phyloP scores from a whole-genome alignment of 345 rosid species.

The Gossypium ekmanianum region DNA sequence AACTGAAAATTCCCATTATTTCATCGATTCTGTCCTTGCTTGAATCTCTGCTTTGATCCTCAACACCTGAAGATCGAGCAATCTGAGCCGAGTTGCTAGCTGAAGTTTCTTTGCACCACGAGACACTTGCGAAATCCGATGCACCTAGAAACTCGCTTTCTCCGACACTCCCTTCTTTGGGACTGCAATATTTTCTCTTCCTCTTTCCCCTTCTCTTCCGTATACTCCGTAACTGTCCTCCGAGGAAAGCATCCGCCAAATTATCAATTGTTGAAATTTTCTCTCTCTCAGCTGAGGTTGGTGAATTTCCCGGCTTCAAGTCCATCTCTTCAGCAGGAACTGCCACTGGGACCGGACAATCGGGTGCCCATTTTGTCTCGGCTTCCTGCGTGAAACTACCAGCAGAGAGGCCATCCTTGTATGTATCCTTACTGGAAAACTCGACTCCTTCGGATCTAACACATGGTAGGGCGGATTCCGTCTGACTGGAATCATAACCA shows the following conservation, averaged over 20 bases:
- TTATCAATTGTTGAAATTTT: conserved; percentile 31
- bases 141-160: conserved; percentile 57
- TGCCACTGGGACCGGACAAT: conserved; percentile 31
- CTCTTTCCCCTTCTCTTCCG: conserved; percentile 79
- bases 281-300: conserved; percentile 25
- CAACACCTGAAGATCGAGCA: conserved; percentile 27
- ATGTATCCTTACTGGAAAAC: conserved; percentile 54
- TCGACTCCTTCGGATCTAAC: conserved; percentile 51
- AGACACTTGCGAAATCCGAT: conserved; percentile 35
- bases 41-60: conserved; percentile 26
- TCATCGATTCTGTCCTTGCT: conserved; percentile 31
- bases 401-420: conserved; percentile 67
- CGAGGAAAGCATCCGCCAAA: conserved; percentile 31
- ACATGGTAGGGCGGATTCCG: conserved; percentile 52
- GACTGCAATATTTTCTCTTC: conserved; percentile 61
- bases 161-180: conserved; percentile 58
- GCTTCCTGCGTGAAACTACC: conserved; percentile 75
- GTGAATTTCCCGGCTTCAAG: conserved; percentile 35
- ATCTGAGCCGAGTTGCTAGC: conserved; percentile 33
- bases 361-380: conserved; percentile 50
- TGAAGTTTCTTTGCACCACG: conserved; percentile 44
- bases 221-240: conserved; percentile 41
- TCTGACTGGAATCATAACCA: conserved; percentile 57
- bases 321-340: conserved; percentile 33
- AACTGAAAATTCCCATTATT: conserved; percentile 43